phyloP scores from a whole-genome alignment of 1,139 yeast species.

The Zygosaccharomyces pseudobailii region DNA sequence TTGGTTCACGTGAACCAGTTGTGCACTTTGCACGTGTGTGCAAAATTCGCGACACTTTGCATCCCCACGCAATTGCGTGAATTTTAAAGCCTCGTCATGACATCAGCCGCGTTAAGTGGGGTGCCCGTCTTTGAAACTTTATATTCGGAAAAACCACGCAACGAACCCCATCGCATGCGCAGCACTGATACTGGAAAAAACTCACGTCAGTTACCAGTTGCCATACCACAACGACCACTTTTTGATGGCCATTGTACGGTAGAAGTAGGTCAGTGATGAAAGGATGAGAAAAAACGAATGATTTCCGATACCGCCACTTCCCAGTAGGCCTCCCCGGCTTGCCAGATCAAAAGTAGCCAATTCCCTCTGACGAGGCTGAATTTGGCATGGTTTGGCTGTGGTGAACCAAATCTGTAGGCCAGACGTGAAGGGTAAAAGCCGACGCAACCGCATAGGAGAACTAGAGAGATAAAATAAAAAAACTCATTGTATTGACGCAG shows the following conservation, averaged over 20 bases:
- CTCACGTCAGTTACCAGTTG: not conserved
- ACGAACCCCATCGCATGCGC: not conserved
- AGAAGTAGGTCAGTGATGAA: not conserved
- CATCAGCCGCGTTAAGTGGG: not conserved
- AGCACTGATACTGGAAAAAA: not conserved
- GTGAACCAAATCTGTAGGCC: not conserved
- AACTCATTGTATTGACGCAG: not conserved
- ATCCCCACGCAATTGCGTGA: not conserved
- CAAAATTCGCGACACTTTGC: not conserved
- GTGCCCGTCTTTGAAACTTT: not conserved
- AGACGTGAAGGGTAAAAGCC: not conserved
- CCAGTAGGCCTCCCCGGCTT: not conserved
- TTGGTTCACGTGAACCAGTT: no score
- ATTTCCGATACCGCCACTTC: not conserved
- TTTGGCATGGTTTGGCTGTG: not conserved
- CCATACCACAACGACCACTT: not conserved
- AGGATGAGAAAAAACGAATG: not conserved
- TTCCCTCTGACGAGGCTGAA: not conserved
- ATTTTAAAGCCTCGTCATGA: not conserved
- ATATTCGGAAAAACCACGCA: constrained; percentile 2
- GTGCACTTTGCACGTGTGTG: no score
- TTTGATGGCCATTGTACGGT: no score
- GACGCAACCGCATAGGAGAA: not conserved
- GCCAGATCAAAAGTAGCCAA: not conserved
- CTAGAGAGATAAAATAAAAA: not conserved